Conservation (phyloP, 2,329 filamentous ascomycete species). For the Trichoderma sp. region DNA sequence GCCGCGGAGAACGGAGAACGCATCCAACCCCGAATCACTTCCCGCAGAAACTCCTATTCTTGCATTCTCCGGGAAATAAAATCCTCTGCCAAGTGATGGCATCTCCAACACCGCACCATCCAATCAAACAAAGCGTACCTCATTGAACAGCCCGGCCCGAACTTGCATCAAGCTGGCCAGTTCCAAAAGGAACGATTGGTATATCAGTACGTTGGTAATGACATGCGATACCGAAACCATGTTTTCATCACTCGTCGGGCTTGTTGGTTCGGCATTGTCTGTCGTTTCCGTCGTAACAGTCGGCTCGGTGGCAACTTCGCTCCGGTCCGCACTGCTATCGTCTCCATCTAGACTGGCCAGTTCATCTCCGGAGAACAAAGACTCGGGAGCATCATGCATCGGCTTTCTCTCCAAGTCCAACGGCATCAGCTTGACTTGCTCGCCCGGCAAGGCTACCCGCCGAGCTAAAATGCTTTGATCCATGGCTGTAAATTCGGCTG, state of each 20-base stretch:
- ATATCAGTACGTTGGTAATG: constrained; percentile 75
- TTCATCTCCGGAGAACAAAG: constrained; percentile 26
- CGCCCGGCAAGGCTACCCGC: constrained; percentile 52
- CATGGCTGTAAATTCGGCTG: constrained; percentile 62
- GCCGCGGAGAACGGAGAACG: not conserved
- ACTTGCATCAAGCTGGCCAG: constrained; percentile 74
- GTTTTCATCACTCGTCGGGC: constrained; percentile 26
- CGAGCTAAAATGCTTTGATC: constrained; percentile 63
- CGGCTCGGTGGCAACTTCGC: constrained; percentile 31
- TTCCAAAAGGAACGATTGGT: constrained; percentile 80
- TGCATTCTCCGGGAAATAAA: not conserved
- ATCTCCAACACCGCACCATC: too few relatives aligned
- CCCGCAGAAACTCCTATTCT: not conserved
- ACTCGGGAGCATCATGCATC: constrained; percentile 30
- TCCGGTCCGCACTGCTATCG: constrained; percentile 22
- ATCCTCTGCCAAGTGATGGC: not conserved
- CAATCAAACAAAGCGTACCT: constrained; percentile 61
- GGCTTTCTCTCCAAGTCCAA: constrained; percentile 46
- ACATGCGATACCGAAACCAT: constrained; percentile 74
- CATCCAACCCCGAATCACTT: not conserved
- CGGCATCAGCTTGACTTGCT: constrained; percentile 49
- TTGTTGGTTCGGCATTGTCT: constrained; percentile 24
- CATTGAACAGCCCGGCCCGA: constrained; percentile 72
- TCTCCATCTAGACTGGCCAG: constrained; percentile 28
- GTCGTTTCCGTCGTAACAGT: constrained; percentile 30